These are phyloP conservation scores for Trichothecium sympodiale DNA, from an alignment of 2,329 filamentous ascomycete genomes.

Conservation along the genomic window DNA sequence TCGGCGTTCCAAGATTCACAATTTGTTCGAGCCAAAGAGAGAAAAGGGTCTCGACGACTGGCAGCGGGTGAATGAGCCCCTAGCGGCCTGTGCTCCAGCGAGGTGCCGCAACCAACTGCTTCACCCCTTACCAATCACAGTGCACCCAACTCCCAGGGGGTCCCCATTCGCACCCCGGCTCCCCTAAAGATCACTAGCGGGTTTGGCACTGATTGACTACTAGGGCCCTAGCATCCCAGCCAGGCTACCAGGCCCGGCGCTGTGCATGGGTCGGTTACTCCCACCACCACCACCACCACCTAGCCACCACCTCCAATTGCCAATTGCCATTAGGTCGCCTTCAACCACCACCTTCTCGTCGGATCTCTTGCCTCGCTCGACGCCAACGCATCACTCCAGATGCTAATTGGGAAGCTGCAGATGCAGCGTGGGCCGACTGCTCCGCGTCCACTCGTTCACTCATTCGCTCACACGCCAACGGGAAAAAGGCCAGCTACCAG, in stretches of 20 bases:
- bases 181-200: too few species aligned
- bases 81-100: too few species aligned
- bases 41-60: too few species aligned
- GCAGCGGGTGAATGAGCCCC: too few species aligned
- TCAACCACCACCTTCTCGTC: background rate
- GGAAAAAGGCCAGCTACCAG: conserved; percentile 17
- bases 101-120: too few species aligned
- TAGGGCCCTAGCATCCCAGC: conserved; percentile 18
- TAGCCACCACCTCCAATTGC: background rate
- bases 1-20: too few species aligned
- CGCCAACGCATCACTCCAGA: conserved; percentile 32
- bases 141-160: too few species aligned
- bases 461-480: conserved; percentile 20
- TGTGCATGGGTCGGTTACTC: background rate
- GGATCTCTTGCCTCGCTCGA: conserved; percentile 6
- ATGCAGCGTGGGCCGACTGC: conserved; percentile 30
- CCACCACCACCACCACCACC: background rate
- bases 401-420: conserved; percentile 17
- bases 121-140: too few species aligned
- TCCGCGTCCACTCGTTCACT: conserved; percentile 28
- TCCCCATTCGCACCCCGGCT: too few species aligned
- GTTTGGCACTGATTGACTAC: conserved; percentile 2
- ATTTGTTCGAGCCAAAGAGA: too few species aligned
- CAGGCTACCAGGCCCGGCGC: conserved; percentile 4
- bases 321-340: background rate